Evolutionary conservation across 148 eudicot species (phyloP), one percentile per base, ranked within the genome.

Genomic region (Camellia japonica): DNA sequence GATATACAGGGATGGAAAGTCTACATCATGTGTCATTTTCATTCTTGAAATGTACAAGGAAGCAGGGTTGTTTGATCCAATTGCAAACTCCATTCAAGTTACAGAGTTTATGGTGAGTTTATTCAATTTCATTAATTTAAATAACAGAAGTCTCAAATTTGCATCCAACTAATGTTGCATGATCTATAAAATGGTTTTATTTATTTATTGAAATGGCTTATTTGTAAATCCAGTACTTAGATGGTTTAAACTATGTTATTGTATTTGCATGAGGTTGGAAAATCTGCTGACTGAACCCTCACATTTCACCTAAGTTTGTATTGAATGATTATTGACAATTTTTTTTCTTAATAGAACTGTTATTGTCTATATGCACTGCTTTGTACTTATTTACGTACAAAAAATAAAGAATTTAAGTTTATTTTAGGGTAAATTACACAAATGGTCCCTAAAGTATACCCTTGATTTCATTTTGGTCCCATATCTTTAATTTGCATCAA

Each of bases 71-170:
- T 97, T 97, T 85, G 93, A 81, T 79, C 73, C 87, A 52, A 66
- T 86, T 72, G 84, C 93, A 84, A 84, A 79, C 82, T 89, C 94
- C 80, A 85, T 94, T 83, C 93, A 97, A 88, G 98, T 89, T 59
- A 92, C 97, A 2, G 97, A 97, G 83, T 97, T 94, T 78, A 94
- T 96, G 71, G 99, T 97, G 75, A 88, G 95, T 87, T 74, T 72
- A 23, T 54, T 60, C 64, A 61, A 18, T 38, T 62, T 61, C 20
- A 2, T 20, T 14, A 63, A 18, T 49, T 63, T 6, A 30, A 46
- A 75, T 18, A 2, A 51, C 56, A 61, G 20, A 13, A 47, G 51
- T 74, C 58, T 76, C 70, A 7, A n/a, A 46, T n/a, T 16, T 18
- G 1, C 30, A 0, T 43, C 14, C 14, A 8, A 58, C 9, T 59